Evolutionary conservation across 805 yeast species (phyloP), one percentile per base, ranked within the genome.

Genomic region (Ogataea paraovalis): DNA sequence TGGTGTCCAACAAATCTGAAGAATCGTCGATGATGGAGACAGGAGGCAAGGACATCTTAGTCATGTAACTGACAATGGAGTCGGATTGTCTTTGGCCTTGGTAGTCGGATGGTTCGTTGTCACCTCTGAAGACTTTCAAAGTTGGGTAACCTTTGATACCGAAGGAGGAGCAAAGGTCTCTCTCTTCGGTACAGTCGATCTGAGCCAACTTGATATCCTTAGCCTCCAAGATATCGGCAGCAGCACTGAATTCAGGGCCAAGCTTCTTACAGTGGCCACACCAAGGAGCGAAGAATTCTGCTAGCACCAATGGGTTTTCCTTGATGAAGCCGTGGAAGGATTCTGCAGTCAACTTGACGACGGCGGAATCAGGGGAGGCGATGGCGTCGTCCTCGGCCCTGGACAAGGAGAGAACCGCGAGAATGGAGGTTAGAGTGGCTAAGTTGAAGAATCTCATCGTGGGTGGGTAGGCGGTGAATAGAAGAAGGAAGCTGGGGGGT

Each of bases 201-300:
- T 88, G 96, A 41, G 89, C 95, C 61, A 88, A 72, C 59, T 80
- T 79, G 66, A 87, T 83, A 46, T 78, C 72, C 52, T 85, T 79
- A 44, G 73, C 78, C 42, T 73, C 74, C 62, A 87, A 74, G 18
- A 61, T 57, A 56, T 83, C 81, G 43, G 92, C 88, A 44, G 96
- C 96, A 57, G 78, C 68, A 45, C 81, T 73, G 57, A 76, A 87
- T 67, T 88, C 84, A 32, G 96, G 96, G 12, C 89, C 96, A 55
- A 88, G 71, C 43, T 78, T 78, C 74, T 91, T 89, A 77, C 97
- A 91, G 72, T 91, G 94, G 16, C 97, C 97, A 76, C 97, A 91
- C 97, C 98, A 92, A 65, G 97, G 96, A 16, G 96, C 96, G 66
- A 84, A 88, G 70, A 88, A 88, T 69, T 88, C 96, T 19, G 92